Conservation (phyloP, 805 yeast genomes). For the Kodamaea kakaduensis region DNA sequence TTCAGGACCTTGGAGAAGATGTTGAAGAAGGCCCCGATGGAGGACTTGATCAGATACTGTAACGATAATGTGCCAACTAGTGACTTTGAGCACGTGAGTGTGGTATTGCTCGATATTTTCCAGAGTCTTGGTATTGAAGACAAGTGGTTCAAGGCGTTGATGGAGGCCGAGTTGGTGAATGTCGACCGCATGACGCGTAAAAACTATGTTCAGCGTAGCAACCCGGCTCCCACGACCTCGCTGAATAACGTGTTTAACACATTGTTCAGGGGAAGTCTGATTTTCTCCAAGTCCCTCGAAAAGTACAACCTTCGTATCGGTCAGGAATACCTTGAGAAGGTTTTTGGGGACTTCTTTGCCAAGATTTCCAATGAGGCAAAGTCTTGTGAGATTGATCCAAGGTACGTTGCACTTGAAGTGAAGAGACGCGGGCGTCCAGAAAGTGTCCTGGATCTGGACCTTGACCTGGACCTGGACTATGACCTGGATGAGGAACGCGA, state of each 20-base stretch:
- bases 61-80: slow-evolving; percentile 34
- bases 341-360: slow-evolving; percentile 66
- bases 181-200: slow-evolving; percentile 44
- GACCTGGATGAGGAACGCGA: slow-evolving; percentile 16
- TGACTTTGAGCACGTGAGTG: slow-evolving; percentile 52
- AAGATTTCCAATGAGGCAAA: slow-evolving; percentile 47
- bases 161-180: slow-evolving; percentile 59
- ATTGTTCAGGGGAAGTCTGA: slow-evolving; percentile 76
- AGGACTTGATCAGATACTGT: slow-evolving; percentile 48
- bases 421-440: slow-evolving; percentile 22
- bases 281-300: slow-evolving; percentile 79
- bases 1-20: slow-evolving; percentile 62
- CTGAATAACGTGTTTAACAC: slow-evolving; percentile 36
- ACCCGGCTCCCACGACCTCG: slow-evolving; percentile 16
- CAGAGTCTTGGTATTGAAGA: slow-evolving; percentile 66
- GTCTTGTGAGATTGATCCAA: slow-evolving; percentile 82
- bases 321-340: slow-evolving; percentile 67
- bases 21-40: slow-evolving; percentile 50
- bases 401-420: slow-evolving; percentile 42
- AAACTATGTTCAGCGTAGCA: slow-evolving; percentile 22
- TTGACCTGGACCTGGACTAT: slow-evolving; percentile 14
- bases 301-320: slow-evolving; percentile 73
- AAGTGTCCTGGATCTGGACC: slow-evolving; percentile 18
- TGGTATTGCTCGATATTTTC: slow-evolving; percentile 66
- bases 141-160: slow-evolving; percentile 67